Base-by-base conservation (phyloP, 371 early-diverging fungal genomes). In the Lichtheimia ornata region DNA sequence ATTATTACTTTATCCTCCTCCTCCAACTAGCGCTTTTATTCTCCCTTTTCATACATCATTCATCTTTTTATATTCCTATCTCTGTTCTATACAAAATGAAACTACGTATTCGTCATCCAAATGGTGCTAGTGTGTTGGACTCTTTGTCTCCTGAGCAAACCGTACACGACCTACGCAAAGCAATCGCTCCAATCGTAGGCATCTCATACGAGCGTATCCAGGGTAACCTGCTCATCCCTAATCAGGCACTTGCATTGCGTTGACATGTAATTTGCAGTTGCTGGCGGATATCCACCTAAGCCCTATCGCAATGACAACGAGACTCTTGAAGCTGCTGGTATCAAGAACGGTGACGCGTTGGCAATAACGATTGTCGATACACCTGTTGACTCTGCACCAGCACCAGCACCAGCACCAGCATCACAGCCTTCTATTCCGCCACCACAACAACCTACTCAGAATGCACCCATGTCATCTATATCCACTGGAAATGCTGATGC, bases 241-340 rank as follows among this genome's bases (percentile, higher is more conserved):
- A 44, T 20, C 17, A 40, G 22, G 50, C 17, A 15, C n/a, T 50
- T 28, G 4, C 42, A 45, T 24, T 47, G 22, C 2, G 84, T 53
- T 22, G n/a, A 47, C n/a, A 17, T 47, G 47, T 5, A 5, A 47
- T 22, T 47, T 5, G 17, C 15, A 81, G 81, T 81, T 24, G 63
- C 74, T 7, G 78, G 74, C 50, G 81, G 78, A 5, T 81, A 74
- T 44, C 81, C 81, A 11, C 78, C 78, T 9, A 70, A 71, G 28
- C 56, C 64, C 12, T 64, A 74, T 17, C 56, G 53, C 0, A 61
- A 72, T 25, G 64, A 67, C 35, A 30, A 53, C 1, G 20, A 57
- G 14, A 60, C 60, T 1, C 35, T 77, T 7, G 12, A 56, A 42
- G 51, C 27, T 3, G 61, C 61, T 25, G 71, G 71, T 13, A 42